Conservation (phyloP, 2,329 filamentous ascomycete genomes). For the Fusarium sp. region DNA sequence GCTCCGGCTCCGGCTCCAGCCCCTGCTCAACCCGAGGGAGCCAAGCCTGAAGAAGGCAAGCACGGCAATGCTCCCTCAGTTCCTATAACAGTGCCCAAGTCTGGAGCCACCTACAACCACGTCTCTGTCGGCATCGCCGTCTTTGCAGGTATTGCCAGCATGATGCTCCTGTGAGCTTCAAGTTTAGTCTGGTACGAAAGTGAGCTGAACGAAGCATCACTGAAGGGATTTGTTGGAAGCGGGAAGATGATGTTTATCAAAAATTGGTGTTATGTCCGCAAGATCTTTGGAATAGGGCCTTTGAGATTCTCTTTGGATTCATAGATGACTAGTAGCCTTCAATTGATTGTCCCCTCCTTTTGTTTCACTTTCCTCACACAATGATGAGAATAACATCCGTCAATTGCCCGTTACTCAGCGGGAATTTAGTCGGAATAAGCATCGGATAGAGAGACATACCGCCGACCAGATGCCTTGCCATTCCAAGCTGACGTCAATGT, state of each 20-base stretch:
- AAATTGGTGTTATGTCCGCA: background rate
- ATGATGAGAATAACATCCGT: background rate
- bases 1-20: background rate
- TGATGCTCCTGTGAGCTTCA: constrained; percentile 29
- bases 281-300: constrained; percentile 18
- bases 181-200: background rate
- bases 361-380: background rate
- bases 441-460: constrained; percentile 21
- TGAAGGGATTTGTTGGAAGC: background rate
- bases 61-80: background rate
- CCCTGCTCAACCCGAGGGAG: background rate
- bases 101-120: constrained; percentile 29
- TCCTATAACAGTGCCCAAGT: constrained; percentile 35
- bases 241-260: background rate
- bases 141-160: constrained; percentile 24
- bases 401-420: constrained; percentile 3
- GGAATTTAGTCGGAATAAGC: constrained; percentile 23
- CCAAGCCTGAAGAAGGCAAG: background rate
- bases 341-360: constrained; percentile 35
- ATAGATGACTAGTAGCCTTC: constrained; percentile 12
- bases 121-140: constrained; percentile 22
- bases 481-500: constrained; percentile 9
- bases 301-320: background rate
- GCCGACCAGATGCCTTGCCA: constrained; percentile 11
- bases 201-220: background rate